phyloP scores from a whole-genome alignment of 176 grass and related monocot genomes.

The Pontederia crassipes region DNA sequence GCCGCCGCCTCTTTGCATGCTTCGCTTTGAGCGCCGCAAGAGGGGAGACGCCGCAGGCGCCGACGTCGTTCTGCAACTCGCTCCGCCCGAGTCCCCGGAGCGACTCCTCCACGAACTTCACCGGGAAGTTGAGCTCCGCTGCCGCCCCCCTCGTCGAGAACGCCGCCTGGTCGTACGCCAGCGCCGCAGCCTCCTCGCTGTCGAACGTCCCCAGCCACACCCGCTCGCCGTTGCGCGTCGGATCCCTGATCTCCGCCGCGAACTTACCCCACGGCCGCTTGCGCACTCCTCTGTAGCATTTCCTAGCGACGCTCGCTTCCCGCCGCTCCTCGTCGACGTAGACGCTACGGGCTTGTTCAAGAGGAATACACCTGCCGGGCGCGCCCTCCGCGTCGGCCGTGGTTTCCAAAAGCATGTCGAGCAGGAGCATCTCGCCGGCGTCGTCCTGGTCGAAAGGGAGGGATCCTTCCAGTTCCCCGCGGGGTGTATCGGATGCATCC shows the following conservation, averaged over 20 bases:
- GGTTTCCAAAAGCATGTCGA: not conserved
- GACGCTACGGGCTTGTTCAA: not conserved
- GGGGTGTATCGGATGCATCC: no score
- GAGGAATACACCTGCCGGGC: not conserved
- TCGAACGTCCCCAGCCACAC: constrained; percentile 7
- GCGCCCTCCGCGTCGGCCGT: not conserved
- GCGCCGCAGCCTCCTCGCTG: not conserved
- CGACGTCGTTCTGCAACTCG: no score
- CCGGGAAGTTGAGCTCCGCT: constrained; percentile 2
- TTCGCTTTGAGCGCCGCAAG: not conserved
- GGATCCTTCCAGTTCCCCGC: not conserved
- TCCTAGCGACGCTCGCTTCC: not conserved
- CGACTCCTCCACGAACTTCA: not conserved
- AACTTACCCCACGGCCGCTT: constrained; percentile 8
- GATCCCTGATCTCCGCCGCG: constrained; percentile 2
- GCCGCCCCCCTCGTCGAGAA: not conserved
- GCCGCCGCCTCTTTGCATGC: not conserved
- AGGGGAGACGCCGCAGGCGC: not conserved
- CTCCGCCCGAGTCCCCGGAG: not conserved
- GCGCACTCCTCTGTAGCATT: not conserved
- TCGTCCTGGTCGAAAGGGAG: constrained; percentile 4
- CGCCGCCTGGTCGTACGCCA: constrained; percentile 9
- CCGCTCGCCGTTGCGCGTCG: not conserved
- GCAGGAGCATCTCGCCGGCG: not conserved
- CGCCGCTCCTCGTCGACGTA: not conserved